phyloP scores from a whole-genome alignment of 2,329 filamentous ascomycete species.

The Alternaria hordeiaustralica region DNA sequence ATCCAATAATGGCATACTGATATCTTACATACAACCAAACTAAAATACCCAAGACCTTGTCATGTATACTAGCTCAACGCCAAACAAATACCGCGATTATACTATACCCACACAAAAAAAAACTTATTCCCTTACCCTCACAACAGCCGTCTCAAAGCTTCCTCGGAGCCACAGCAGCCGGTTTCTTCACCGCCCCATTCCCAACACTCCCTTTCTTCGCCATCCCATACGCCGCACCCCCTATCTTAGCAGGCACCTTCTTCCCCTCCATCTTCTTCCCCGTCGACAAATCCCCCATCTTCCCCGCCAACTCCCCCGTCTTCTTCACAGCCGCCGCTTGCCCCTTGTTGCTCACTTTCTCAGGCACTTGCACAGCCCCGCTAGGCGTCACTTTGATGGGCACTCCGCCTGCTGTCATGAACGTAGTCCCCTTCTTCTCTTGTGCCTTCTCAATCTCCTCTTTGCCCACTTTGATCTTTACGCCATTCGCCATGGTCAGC shows the following conservation, averaged over 20 bases:
- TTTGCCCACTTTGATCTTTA: constrained; percentile 40
- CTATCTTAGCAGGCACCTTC: background rate
- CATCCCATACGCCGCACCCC: background rate
- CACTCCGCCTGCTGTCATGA: constrained; percentile 40
- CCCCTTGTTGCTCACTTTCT: constrained; percentile 15
- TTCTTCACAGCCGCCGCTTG: background rate
- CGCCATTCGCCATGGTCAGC: constrained; percentile 37
- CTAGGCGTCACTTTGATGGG: constrained; percentile 43
- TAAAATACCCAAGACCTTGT: background rate
- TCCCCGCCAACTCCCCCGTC: background rate
- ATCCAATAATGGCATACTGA: background rate
- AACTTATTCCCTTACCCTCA: background rate
- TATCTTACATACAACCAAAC: background rate
- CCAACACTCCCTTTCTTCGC: background rate
- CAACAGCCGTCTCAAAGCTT: constrained; percentile 4
- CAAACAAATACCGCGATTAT: background rate
- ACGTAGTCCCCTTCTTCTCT: constrained; percentile 31
- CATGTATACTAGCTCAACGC: background rate
- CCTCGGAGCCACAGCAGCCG: background rate
- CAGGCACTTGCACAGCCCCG: constrained; percentile 28
- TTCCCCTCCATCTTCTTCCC: background rate
- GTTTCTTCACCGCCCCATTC: constrained; percentile 11
- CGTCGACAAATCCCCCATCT: background rate
- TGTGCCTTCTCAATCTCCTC: constrained; percentile 43
- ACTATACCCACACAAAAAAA: background rate